Base-by-base conservation (phyloP, 768 basidiomycete genomes). In the Paxillus rubicundulus region DNA sequence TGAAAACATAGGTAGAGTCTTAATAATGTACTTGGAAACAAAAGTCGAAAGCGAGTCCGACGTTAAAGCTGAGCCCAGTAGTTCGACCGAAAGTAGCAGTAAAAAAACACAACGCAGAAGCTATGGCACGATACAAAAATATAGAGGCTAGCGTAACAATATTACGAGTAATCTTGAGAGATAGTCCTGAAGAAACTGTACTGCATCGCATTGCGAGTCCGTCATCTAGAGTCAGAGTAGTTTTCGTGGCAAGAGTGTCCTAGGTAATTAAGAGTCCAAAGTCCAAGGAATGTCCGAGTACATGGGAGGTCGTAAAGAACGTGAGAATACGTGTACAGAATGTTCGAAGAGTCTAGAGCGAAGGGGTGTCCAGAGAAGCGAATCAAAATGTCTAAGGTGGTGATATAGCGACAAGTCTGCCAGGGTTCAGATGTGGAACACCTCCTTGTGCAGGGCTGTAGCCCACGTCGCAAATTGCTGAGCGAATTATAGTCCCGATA, bases 71-170 rank as follows among this genome's bases (percentile, higher is more conserved):
- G 10, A 12, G 13, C 32, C 32, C 28, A 30, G 28, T 30, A 30
- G 24, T 24, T 5, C 30, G 30, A 41, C 27, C 44, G 39, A 17
- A 28, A 17, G 12, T 45, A 17, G 37, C 37, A 36, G 18, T 54
- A 45, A 50, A 49, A 24, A 24, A 61, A 24, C 47, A 54, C 37
- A 41, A 17, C 33, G 32, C 30, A 40, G 28, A 47, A 53, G 44
- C 42, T 56, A 55, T 58, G 55, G 44, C 58, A 61, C 61, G 58
- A 52, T 47, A 36, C 59, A 66, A 62, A 50, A 52, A 54, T 62
- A 62, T 62, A 59, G 49, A 54, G 43, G 33, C 47, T 67, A 67
- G 55, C 58, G 49, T 69, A 69, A 54, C 54, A 45, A 67, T 24
- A 24, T 67, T 67, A 67, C 40, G 50, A 56, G 30, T 32, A 54